A percentile compares a stretch with the other conserved stretches of the same genome.
phyloP scores from a whole-genome alignment of 139 green algal species.

The Tetraselmis striata region DNA sequence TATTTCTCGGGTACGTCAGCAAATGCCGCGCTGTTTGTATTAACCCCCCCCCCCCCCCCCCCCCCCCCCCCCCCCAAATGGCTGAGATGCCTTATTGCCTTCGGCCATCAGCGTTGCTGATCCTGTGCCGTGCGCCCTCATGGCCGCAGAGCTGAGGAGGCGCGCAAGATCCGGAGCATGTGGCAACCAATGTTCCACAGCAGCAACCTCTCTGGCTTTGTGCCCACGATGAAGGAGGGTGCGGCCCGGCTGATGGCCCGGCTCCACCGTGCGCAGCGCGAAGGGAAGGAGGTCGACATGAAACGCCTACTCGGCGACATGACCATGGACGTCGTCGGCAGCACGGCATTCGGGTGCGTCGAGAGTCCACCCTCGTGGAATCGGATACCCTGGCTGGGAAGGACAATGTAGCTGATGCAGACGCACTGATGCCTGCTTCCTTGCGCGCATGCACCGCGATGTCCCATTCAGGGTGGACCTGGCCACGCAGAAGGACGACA shows the following conservation, averaged over 20 bases:
- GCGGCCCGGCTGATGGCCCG: background rate
- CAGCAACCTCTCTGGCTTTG: background rate
- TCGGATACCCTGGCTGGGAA: too few relatives aligned
- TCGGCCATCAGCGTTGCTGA: too few relatives aligned
- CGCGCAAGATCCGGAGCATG: background rate
- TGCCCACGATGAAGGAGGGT: background rate
- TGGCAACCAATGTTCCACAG: background rate
- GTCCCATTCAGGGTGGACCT: background rate
- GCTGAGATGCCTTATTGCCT: too few relatives aligned
- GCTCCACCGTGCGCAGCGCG: background rate
- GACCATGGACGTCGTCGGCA: slow-evolving; percentile 49
- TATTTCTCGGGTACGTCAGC: too few relatives aligned
- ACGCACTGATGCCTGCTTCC: too few relatives aligned
- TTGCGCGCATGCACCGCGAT: too few relatives aligned
- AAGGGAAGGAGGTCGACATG: slow-evolving; percentile 30
- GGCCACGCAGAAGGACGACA: background rate
- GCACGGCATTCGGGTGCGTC: slow-evolving; percentile 47
- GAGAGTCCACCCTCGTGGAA: too few relatives aligned
- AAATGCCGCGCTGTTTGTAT: too few relatives aligned
- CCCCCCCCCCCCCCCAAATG: too few relatives aligned
- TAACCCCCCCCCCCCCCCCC: too few relatives aligned
- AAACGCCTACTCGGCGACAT: slow-evolving; percentile 33
- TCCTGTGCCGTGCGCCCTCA: too few relatives aligned
- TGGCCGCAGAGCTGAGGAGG: background rate
- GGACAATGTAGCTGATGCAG: too few relatives aligned